Conservation (phyloP, 2,329 filamentous ascomycete species). For the Aspergillus novoparasiticus region DNA sequence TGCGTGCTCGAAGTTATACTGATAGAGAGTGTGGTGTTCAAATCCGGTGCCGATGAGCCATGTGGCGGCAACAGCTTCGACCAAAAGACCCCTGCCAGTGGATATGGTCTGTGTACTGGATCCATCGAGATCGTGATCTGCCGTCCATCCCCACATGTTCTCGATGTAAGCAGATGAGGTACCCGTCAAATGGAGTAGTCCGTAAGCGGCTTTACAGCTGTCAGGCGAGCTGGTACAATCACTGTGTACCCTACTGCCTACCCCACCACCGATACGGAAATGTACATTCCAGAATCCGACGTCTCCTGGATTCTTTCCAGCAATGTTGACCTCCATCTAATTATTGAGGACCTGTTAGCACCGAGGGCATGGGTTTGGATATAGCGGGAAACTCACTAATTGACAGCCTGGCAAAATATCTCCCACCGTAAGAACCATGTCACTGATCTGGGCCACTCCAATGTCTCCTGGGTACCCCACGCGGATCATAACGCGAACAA, state of each 20-base stretch:
- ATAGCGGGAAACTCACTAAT: constrained; percentile 27
- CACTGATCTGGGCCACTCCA: constrained; percentile 53
- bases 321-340: constrained; percentile 54
- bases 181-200: constrained; percentile 53
- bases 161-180: constrained; percentile 56
- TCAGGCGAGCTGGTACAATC: constrained; percentile 37
- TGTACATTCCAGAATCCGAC: constrained; percentile 55
- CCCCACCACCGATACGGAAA: constrained; percentile 51
- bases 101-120: constrained; percentile 31
- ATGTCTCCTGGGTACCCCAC: constrained; percentile 54
- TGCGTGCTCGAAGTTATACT: constrained; percentile 50
- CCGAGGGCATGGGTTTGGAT: background rate
- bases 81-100: constrained; percentile 44
- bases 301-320: constrained; percentile 48
- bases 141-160: constrained; percentile 55
- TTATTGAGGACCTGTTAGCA: background rate
- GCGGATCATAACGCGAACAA: constrained; percentile 52
- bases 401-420: constrained; percentile 49
- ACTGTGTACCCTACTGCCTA: constrained; percentile 41
- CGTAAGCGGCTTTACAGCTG: constrained; percentile 52
- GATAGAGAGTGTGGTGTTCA: constrained; percentile 53
- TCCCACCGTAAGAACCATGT: constrained; percentile 55
- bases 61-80: constrained; percentile 45
- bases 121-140: constrained; percentile 53
- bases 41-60: constrained; percentile 51